Evolutionary conservation across 179 eudicot genomes (phyloP).

Genomic region (Beta corolliflora): DNA sequence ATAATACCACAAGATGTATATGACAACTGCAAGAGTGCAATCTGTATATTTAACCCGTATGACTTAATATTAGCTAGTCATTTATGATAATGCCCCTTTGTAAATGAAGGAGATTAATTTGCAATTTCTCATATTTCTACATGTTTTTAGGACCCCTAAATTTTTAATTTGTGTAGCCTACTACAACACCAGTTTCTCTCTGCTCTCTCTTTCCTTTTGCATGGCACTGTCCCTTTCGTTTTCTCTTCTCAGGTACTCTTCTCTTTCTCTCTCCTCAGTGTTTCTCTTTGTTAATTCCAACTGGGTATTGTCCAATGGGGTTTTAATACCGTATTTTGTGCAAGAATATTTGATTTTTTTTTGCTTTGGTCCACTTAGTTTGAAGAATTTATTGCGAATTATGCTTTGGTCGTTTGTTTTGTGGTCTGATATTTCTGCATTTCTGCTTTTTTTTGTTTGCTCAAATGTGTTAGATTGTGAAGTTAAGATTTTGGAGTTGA

Average conservation of each 20-base stretch:
- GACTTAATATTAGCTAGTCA: too few relatives aligned
- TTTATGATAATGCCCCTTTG: too few relatives aligned
- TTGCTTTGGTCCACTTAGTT: neutral
- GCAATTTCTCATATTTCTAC: too few relatives aligned
- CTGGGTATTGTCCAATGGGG: slow-evolving; percentile 16
- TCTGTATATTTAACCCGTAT: too few relatives aligned
- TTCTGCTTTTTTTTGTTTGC: slow-evolving; percentile 2
- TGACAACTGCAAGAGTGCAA: too few relatives aligned
- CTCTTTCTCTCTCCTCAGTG: too few relatives aligned
- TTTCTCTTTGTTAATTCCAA: slow-evolving; percentile 10
- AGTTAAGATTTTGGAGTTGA: neutral
- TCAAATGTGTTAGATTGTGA: slow-evolving; percentile 5
- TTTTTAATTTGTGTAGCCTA: too few relatives aligned
- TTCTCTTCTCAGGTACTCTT: slow-evolving; percentile 19
- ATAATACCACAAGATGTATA: too few relatives aligned
- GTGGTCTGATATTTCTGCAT: slow-evolving; percentile 1
- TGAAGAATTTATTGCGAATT: neutral
- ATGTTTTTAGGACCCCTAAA: too few relatives aligned
- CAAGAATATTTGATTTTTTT: neutral
- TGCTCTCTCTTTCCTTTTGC: slow-evolving; percentile 28
- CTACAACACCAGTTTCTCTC: too few relatives aligned
- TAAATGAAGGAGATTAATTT: too few relatives aligned
- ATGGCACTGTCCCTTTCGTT: slow-evolving; percentile 39
- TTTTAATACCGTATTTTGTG: neutral
- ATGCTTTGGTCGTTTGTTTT: neutral